A percentile compares a stretch with the other conserved stretches of the same genome.
Evolutionary conservation across 176 grass and related monocot species (phyloP).

Genomic region (Hyparrhenia diplandra): DNA sequence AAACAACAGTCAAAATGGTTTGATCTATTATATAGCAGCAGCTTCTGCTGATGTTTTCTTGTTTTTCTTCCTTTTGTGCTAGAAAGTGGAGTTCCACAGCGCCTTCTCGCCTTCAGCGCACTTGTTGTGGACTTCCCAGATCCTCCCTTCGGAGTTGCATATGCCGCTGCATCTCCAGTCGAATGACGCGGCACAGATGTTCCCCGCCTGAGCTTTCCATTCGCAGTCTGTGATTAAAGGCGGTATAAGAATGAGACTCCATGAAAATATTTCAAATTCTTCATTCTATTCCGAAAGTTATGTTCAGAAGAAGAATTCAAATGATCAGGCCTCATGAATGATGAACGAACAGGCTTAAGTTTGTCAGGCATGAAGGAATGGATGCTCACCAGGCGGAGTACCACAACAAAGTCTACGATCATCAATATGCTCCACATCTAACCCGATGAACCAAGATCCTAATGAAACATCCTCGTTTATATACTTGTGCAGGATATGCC

Average conservation of each 20-base stretch:
- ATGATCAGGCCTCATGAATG: not conserved
- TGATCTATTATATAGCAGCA: constrained; percentile 10
- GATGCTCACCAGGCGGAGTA: constrained; percentile 71
- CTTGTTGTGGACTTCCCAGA: constrained; percentile 81
- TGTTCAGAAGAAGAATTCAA: not conserved
- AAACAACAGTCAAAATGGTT: constrained; percentile 3
- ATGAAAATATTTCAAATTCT: not conserved
- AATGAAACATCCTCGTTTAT: constrained; percentile 91
- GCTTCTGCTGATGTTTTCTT: not conserved
- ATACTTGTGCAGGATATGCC: constrained; percentile 79
- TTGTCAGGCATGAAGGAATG: not conserved
- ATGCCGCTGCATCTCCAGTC: constrained; percentile 95
- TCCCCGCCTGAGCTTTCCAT: constrained; percentile 90
- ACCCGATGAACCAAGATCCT: constrained; percentile 79
- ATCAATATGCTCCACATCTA: constrained; percentile 79
- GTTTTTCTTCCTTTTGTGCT: not conserved
- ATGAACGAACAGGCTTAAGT: not conserved
- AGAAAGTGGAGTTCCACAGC: constrained; percentile 73
- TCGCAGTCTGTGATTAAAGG: constrained; percentile 55
- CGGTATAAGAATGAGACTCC: not conserved
- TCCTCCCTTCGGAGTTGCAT: constrained; percentile 76
- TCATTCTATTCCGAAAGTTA: not conserved
- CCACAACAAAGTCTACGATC: constrained; percentile 81
- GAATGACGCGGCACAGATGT: constrained; percentile 67
- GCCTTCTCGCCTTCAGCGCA: constrained; percentile 61